Percentiles rank a stretch among this genome's conserved stretches.
These are phyloP conservation scores for Uronychia setigera DNA, from an alignment of 73 alveolate genomes.

Conservation along the genomic window DNA sequence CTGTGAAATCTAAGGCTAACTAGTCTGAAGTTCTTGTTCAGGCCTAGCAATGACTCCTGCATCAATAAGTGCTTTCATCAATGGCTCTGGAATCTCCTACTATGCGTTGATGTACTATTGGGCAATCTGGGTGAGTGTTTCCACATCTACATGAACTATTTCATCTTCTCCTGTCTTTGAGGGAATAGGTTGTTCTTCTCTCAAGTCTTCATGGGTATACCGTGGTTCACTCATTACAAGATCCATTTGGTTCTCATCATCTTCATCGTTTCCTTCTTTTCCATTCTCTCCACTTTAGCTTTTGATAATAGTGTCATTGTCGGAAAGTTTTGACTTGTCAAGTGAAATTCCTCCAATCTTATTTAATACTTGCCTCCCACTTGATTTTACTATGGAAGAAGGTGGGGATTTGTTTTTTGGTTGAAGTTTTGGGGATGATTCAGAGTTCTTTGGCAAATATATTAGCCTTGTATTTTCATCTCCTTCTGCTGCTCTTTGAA, in stretches of 20 bases:
- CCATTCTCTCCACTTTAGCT: neutral
- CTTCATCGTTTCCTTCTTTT: neutral
- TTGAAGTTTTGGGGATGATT: neutral
- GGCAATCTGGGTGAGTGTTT: neutral
- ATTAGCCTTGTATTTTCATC: neutral
- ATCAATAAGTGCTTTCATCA: neutral
- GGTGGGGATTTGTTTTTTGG: neutral
- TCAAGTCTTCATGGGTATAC: neutral
- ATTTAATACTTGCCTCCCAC: neutral
- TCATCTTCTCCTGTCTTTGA: neutral
- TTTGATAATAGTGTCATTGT: neutral
- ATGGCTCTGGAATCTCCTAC: neutral
- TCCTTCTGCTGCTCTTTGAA: neutral
- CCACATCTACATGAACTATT: neutral
- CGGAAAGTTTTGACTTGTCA: neutral
- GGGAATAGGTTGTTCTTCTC: neutral
- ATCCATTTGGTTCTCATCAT: neutral
- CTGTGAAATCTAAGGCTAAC: neutral
- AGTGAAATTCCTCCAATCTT: neutral
- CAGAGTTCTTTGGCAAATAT: neutral
- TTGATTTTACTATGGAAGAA: no score
- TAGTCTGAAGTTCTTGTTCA: neutral
- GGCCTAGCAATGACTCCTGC: neutral
- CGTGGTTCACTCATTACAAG: neutral
- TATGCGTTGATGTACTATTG: neutral